Evolutionary conservation across 352 stramenopile species (phyloP), one percentile per base, ranked within the genome.

Genomic region (Lagenidium giganteum): DNA sequence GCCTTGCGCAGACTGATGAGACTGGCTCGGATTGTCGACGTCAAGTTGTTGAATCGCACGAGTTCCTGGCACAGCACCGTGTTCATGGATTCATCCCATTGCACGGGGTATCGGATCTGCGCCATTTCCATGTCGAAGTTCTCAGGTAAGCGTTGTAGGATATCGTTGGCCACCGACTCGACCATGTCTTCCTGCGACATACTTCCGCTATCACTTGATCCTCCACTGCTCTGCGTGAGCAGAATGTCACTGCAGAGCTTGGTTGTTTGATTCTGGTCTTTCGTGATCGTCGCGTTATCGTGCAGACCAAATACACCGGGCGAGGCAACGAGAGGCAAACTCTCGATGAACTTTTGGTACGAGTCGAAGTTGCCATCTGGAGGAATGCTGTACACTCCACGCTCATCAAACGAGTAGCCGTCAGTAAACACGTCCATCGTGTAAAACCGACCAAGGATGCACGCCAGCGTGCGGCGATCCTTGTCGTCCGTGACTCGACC

Each of bases 11-110:
- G 62, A 21, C 80, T 93, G 41, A 80, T 59, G 21, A 98, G 73
- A 38, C 74, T 95, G 25, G 51, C 66, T 1, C 87, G 73, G 38
- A 98, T 90, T n/a, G 77, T 93, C 16, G 72, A 78, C n/a, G 90
- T 65, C 23, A 98, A 67, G 49, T 94, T 93, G 47, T 98, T 96
- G 57, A 98, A 97, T 3, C 90, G 86, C 28, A 90, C 75, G 26
- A 98, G 77, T 53, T 97, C 91, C 63, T 97, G 91, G 47, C 86
- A 96, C 4, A 96, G 61, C 25, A 97, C 88, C 1, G 88, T 96
- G 67, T 97, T 97, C 88, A 97, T 96, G n/a, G 76, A 94, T 55
- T 96, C 86, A 31, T 96, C 82, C 87, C 86, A 97, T 5, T 82
- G 69, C 29, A 96, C 86, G 0, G 87, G 88, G 57, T 96, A 96